phyloP scores from a whole-genome alignment of 164 flowering plant species.

The Akebia trifoliata region DNA sequence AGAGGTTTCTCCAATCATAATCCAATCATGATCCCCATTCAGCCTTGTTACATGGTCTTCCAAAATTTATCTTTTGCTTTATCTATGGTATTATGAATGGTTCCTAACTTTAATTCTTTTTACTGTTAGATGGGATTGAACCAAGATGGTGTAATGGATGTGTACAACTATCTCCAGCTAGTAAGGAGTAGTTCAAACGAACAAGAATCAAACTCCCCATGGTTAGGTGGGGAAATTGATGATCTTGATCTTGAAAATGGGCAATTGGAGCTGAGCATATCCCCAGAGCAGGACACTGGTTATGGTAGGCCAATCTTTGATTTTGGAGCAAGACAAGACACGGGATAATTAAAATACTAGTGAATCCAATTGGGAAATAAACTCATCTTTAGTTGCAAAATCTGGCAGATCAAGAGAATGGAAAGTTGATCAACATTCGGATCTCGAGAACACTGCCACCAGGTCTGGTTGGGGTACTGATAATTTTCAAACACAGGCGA shows the following conservation, averaged over 20 bases:
- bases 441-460: slow-evolving; percentile 3
- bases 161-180: slow-evolving; percentile 68
- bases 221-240: slow-evolving; percentile 68
- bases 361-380: slow-evolving; percentile 34
- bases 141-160: slow-evolving; percentile 41
- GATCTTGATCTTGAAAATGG: slow-evolving; percentile 44
- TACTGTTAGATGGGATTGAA: slow-evolving; percentile 37
- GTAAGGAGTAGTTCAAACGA: slow-evolving; percentile 34
- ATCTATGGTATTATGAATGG: neutral
- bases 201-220: slow-evolving; percentile 30
- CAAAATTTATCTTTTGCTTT: neutral
- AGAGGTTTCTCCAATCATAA: neutral
- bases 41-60: neutral
- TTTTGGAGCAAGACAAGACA: slow-evolving; percentile 28
- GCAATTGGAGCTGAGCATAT: slow-evolving; percentile 31
- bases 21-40: neutral
- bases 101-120: slow-evolving; percentile 3
- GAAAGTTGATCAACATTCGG: slow-evolving; percentile 9
- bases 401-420: slow-evolving; percentile 20
- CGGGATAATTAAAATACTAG: slow-evolving; percentile 9
- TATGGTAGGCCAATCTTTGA: slow-evolving; percentile 55
- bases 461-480: slow-evolving; percentile 5
- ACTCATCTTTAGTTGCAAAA: slow-evolving; percentile 3
- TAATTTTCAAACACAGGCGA: neutral
- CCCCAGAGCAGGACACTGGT: slow-evolving; percentile 41